phyloP scores from a whole-genome alignment of 108 stramenopile genomes.

The Aurantiochytrium sp. region DNA sequence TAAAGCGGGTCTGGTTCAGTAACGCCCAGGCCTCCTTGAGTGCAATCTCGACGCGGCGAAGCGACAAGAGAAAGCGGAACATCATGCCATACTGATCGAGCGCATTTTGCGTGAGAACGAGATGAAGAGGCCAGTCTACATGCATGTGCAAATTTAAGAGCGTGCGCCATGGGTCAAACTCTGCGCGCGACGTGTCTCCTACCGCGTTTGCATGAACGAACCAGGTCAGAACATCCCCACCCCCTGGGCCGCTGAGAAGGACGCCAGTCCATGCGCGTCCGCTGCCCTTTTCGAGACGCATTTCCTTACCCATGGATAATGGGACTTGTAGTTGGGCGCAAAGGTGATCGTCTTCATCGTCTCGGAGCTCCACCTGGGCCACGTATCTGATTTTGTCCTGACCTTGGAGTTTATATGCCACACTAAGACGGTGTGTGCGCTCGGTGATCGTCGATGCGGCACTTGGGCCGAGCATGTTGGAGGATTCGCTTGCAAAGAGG shows the following conservation, averaged over 20 bases:
- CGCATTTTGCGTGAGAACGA: neutral
- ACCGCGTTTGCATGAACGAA: neutral
- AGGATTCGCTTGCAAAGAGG: neutral
- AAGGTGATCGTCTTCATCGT: neutral
- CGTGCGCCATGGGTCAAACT: constrained; percentile 2
- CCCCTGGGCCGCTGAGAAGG: neutral
- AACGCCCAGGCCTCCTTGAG: constrained; percentile 1
- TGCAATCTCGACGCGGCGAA: neutral
- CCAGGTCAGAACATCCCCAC: neutral
- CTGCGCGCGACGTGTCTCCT: neutral
- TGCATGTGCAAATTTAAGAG: neutral
- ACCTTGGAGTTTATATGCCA: neutral
- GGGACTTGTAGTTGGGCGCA: neutral
- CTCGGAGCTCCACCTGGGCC: neutral
- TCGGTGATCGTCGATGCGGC: neutral
- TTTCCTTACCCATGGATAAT: neutral
- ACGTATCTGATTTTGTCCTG: neutral
- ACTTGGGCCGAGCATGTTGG: neutral
- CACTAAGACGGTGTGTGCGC: neutral
- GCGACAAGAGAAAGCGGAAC: neutral
- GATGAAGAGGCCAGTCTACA: constrained; percentile 6
- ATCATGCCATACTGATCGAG: constrained; percentile 4
- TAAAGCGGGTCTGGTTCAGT: neutral
- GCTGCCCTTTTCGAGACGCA: neutral
- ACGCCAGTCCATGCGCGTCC: neutral